These are phyloP conservation scores for Blastobotrys chiropterorum DNA, from an alignment of 805 yeast species.

Conservation along the genomic window DNA sequence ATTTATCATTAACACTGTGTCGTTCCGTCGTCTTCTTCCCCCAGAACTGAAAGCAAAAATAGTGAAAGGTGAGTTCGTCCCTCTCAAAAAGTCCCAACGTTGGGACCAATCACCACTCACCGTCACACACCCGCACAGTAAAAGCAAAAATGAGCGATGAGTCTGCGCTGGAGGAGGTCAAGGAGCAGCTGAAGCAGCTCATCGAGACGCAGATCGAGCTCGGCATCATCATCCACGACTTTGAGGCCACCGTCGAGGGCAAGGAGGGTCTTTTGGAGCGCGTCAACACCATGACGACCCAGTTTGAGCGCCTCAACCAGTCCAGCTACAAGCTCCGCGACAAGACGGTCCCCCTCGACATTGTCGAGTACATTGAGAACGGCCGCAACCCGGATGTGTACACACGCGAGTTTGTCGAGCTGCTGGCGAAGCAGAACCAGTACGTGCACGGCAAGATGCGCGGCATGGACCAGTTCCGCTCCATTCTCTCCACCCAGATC, in stretches of 20 bases:
- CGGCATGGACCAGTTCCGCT: conserved; percentile 60
- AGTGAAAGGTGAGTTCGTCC: background rate
- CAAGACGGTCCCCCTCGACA: conserved; percentile 56
- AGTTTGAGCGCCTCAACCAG: conserved; percentile 29
- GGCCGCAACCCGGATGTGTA: conserved; percentile 97
- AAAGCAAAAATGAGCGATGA: conserved; percentile 1
- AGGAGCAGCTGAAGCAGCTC: conserved; percentile 42
- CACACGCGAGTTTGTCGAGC: conserved; percentile 93
- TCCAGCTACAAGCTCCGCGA: conserved; percentile 1
- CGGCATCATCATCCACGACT: conserved; percentile 90
- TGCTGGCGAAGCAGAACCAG: conserved; percentile 85
- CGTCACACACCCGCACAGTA: background rate
- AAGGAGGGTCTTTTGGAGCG: conserved; percentile 45
- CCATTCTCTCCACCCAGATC: conserved; percentile 62
- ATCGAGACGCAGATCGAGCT: conserved; percentile 81
- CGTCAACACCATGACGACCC: conserved; percentile 16
- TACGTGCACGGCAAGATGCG: conserved; percentile 75
- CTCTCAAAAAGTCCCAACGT: background rate
- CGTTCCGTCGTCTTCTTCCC: too few species aligned
- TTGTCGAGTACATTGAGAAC: conserved; percentile 86
- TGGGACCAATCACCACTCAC: too few species aligned
- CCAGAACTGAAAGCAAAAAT: background rate
- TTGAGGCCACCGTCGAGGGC: conserved; percentile 81
- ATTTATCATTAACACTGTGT: background rate
- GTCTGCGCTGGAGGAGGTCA: conserved; percentile 12